Base-by-base conservation (phyloP, 345 rosid genomes). In the Gossypium longicalyx region DNA sequence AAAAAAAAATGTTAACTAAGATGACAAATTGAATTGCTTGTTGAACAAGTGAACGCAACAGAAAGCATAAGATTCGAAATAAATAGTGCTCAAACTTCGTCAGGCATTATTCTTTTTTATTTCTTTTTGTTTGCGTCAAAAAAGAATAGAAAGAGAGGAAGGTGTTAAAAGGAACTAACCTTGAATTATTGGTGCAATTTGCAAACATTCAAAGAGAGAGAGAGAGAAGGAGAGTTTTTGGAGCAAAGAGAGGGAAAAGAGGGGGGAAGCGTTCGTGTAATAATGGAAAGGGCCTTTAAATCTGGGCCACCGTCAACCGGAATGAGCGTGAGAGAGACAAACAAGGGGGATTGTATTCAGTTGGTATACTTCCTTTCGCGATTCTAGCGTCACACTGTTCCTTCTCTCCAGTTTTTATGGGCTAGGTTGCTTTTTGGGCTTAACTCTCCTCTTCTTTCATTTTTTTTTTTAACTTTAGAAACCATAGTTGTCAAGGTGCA, bases 231-330 rank as follows among this genome's bases (percentile, higher is more conserved):
- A 63, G 66, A 20, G n/a, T 29, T 47, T 2, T 62, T n/a, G 49
- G 38, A 71, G 2, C n/a, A 7, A 13, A 13, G 29, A n/a, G 12
- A 0, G n/a, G 16, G 1, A 27, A 23, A 41, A 3, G 19, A 29
- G 47, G 17, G 67, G 9, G 2, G 45, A n/a, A 75, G 73, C 70
- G 58, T 29, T 56, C 59, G 70, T 41, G 51, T 67, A 48, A 60
- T 43, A 76, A 58, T 47, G 19, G 17, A 47, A 68, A 27, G 58
- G 77, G 76, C 83, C 76, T 66, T 60, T 43, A 77, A 77, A 58
- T 81, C 74, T 74, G 83, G 83, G 79, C 80, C 83, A 65, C 74
- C 78, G 65, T 74, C 76, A 45, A n/a, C 11, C 56, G 12, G 34
- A 48, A 38, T 51, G 25, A 65, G 58, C 20, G 76, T 22, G 67